These are phyloP conservation scores for Trichoderma gracile DNA, from an alignment of 2,329 filamentous ascomycete species.

Conservation along the genomic window DNA sequence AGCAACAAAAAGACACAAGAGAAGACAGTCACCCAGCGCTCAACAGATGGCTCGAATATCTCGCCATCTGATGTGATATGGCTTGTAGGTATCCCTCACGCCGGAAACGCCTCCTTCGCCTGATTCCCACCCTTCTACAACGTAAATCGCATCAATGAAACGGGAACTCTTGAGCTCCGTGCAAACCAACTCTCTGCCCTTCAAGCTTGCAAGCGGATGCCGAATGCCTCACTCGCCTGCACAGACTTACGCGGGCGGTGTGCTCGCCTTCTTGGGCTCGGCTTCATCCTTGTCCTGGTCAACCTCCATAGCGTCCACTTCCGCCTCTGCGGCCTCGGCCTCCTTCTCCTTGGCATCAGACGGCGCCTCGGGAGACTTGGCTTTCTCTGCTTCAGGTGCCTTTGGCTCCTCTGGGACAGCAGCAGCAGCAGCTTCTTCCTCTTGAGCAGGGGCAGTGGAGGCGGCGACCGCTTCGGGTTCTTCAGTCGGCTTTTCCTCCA, in stretches of 20 bases:
- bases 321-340: constrained; percentile 30
- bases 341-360: constrained; percentile 27
- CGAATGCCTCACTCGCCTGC: neutral
- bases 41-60: neutral
- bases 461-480: constrained; percentile 28
- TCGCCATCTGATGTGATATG: neutral
- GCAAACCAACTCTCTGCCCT: neutral
- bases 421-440: neutral
- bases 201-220: too few species aligned
- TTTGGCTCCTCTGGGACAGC: constrained; percentile 22
- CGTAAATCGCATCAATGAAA: constrained; percentile 2
- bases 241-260: constrained; percentile 12
- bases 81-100: constrained; percentile 10
- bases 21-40: neutral
- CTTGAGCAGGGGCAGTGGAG: neutral
- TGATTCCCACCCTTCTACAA: constrained; percentile 17
- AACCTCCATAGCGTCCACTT: constrained; percentile 40
- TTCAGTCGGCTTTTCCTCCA: constrained; percentile 31
- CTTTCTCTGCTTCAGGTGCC: constrained; percentile 26
- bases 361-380: constrained; percentile 31
- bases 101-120: constrained; percentile 21
- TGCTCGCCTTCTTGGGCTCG: constrained; percentile 28
- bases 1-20: constrained; percentile 1
- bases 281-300: constrained; percentile 37
- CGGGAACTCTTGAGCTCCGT: neutral